Base-by-base conservation (phyloP, 202 grass and related monocot species). In the Miscanthus sacchariflorus region DNA sequence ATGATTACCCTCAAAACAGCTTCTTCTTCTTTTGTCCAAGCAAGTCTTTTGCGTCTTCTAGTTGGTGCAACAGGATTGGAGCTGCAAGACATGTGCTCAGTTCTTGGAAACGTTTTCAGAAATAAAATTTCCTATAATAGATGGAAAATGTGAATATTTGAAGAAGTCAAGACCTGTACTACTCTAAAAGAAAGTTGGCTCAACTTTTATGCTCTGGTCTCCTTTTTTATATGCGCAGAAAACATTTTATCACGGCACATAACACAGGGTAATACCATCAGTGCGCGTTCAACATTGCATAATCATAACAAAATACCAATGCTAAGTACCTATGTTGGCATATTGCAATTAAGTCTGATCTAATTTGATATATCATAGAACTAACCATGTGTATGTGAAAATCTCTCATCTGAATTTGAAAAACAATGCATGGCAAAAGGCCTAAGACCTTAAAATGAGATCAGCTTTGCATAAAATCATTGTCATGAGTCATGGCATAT, bases 11-110 rank as follows among this genome's bases (percentile, higher is more conserved):
- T 91, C 58, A 94, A 75, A 7, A 17, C 0, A 33, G 65, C 10
- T 33, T 14, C 89, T 77, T 94, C 89, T 80, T 85, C 76, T 50
- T 27, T 12, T 1, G 87, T 94, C 89, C 89, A 94, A 85, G 8
- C 11, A 21, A 89, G 76, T 70, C 79, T 89, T 0, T 7, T 30
- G 48, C 89, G 87, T 48, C 89, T 68, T 35, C 27, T 48, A 82
- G 17, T 0, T 65, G 83, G 89, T 69, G 68, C 64, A n/a, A 79
- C n/a, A 48, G 84, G 12, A 84, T 74, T 74, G 45, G 72, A 79
- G 40, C 92, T 94, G 77, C 61, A 83, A 81, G 27, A 83, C 65
- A 67, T 30, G 27, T 27, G 24, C 12, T 67, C 12, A 67, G 64
- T 67, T 67, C 64, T 67, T 30, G 64, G 25, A 67, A 30, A 30